Evolutionary conservation across 768 basidiomycete genomes (phyloP).

Genomic region (Trametes elegans): DNA sequence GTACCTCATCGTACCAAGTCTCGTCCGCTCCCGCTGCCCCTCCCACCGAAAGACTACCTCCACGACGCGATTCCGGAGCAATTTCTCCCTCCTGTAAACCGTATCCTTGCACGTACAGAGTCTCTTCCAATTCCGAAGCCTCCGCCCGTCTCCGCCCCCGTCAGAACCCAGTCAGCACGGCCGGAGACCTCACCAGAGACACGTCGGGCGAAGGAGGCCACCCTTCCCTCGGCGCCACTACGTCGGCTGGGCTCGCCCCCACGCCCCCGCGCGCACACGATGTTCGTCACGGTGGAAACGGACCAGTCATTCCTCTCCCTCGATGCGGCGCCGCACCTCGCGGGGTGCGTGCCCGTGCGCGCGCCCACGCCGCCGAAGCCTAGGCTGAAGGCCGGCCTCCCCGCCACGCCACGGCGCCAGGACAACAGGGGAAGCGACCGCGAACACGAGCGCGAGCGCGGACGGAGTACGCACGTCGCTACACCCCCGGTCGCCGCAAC

Average conservation of each 20-base stretch:
- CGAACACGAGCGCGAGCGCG: not conserved
- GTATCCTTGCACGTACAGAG: not conserved
- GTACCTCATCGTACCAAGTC: not conserved
- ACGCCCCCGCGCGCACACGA: not conserved
- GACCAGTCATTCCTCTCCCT: not conserved
- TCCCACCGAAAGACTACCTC: not conserved
- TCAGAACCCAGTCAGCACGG: not conserved
- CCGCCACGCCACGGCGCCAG: conserved; percentile 4
- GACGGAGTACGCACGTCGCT: not conserved
- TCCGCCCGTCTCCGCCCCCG: not conserved
- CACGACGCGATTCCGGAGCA: too few relatives aligned
- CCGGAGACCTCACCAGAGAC: not conserved
- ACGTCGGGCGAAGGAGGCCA: not conserved
- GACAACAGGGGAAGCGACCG: too few relatives aligned
- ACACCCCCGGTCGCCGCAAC: not conserved
- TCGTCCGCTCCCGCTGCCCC: not conserved
- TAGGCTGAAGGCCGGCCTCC: not conserved
- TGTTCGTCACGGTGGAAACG: not conserved
- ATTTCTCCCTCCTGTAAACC: not conserved
- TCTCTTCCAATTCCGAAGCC: not conserved
- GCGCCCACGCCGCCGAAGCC: conserved; percentile 10
- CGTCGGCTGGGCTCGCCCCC: not conserved
- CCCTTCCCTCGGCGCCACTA: not conserved
- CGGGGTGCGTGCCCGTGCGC: conserved; percentile 1
- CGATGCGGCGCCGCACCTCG: not conserved